Conservation (phyloP, 208 protist species). For the Blechomonas ayalai region DNA sequence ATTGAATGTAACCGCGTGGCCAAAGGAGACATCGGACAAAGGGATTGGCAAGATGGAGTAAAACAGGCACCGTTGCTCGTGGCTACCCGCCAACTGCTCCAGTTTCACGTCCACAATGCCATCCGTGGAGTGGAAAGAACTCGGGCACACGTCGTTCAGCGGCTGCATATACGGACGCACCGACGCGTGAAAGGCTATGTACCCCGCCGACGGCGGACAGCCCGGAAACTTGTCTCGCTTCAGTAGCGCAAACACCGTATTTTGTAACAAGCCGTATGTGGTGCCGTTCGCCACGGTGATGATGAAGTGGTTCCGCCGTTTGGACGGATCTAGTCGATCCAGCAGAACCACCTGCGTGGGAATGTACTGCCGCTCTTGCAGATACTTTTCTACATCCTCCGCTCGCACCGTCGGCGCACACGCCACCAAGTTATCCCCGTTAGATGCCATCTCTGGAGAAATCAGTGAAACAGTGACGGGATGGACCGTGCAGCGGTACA, state of each 20-base stretch:
- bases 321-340: conserved; percentile 17
- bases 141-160: not conserved
- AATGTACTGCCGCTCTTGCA: conserved; percentile 13
- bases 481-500: too few relatives aligned
- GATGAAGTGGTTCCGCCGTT: conserved; percentile 10
- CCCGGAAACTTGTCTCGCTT: not conserved
- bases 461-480: not conserved
- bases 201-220: too few relatives aligned
- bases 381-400: conserved; percentile 5
- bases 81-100: conserved; percentile 3
- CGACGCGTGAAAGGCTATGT: too few relatives aligned
- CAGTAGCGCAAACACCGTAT: conserved; percentile 11
- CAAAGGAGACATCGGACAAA: conserved; percentile 11
- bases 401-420: not conserved
- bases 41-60: conserved; percentile 31
- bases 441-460: conserved; percentile 1
- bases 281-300: conserved; percentile 14
- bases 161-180: not conserved
- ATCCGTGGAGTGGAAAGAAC: not conserved
- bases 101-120: not conserved
- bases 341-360: conserved; percentile 22
- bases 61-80: conserved; percentile 23
- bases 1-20: conserved; percentile 22
- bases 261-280: conserved; percentile 18
- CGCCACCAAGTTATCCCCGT: conserved; percentile 20